Evolutionary conservation across 1,284 basidiomycete species (phyloP).

Genomic region (Irpex rosettiformis): DNA sequence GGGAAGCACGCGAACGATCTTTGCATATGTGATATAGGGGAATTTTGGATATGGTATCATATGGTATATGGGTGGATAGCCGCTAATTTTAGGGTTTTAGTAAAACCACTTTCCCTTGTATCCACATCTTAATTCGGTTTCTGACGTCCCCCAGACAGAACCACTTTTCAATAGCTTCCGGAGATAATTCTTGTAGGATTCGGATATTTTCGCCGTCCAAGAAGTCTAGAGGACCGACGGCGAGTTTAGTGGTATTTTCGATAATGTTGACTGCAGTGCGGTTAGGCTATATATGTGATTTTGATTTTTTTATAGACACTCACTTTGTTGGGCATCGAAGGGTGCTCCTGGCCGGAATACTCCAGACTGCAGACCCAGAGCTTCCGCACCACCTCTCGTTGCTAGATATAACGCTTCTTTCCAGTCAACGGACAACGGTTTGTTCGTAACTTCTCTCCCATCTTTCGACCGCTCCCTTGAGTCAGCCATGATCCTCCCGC

Average conservation of each 20-base stretch:
- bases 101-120: constrained; percentile 50
- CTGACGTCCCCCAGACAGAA: constrained; percentile 75
- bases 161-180: constrained; percentile 79
- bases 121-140: constrained; percentile 69
- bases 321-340: constrained; percentile 81
- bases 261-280: constrained; percentile 46
- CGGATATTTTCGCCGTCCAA: constrained; percentile 43
- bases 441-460: constrained; percentile 10
- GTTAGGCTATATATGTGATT: constrained; percentile 1
- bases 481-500: constrained; percentile 34
- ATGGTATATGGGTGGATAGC: neutral
- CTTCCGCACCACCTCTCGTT: constrained; percentile 70
- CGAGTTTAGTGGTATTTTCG: constrained; percentile 33
- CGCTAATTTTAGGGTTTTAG: neutral
- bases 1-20: neutral
- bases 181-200: constrained; percentile 27
- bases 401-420: constrained; percentile 77
- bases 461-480: constrained; percentile 7
- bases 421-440: constrained; percentile 43
- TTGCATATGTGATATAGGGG: neutral
- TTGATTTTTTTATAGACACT: constrained; percentile 26
- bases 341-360: constrained; percentile 63
- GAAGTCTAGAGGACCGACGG: constrained; percentile 66
- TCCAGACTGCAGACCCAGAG: constrained; percentile 58
- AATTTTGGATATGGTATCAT: neutral